phyloP scores from a whole-genome alignment of 257 asterid species.

The Jaltomata sinuosa region DNA sequence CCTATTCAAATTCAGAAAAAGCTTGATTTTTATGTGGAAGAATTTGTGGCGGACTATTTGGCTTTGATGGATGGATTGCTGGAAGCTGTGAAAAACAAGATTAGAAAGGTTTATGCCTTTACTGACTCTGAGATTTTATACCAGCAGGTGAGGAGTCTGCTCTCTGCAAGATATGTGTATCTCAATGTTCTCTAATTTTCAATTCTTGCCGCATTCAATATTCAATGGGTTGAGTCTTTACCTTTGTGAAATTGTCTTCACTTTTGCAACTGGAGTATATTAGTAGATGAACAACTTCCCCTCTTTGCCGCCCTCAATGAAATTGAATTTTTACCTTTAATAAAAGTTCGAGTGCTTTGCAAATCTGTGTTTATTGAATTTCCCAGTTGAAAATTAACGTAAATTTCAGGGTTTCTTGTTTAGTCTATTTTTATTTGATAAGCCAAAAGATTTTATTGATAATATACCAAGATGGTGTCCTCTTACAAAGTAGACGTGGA shows the following conservation, averaged over 20 bases:
- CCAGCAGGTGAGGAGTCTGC: constrained; percentile 56
- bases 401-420: background rate
- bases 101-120: constrained; percentile 44
- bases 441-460: background rate
- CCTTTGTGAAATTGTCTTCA: background rate
- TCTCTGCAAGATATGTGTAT: background rate
- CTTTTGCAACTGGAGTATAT: background rate
- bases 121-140: constrained; percentile 59
- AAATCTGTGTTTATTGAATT: background rate
- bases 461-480: background rate
- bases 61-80: constrained; percentile 88
- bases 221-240: background rate
- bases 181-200: background rate
- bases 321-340: too few species aligned
- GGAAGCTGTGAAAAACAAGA: constrained; percentile 47
- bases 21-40: constrained; percentile 81
- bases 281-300: background rate
- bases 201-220: background rate
- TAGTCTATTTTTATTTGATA: background rate
- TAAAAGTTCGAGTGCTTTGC: background rate
- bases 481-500: background rate
- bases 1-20: constrained; percentile 72
- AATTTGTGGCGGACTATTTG: constrained; percentile 69
- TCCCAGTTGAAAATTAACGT: background rate
- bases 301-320: background rate